A percentile compares a stretch with the other conserved stretches of the same genome.
Conservation (phyloP, 2,329 filamentous ascomycete species). For the Pyrenophora tritici-repentis region DNA sequence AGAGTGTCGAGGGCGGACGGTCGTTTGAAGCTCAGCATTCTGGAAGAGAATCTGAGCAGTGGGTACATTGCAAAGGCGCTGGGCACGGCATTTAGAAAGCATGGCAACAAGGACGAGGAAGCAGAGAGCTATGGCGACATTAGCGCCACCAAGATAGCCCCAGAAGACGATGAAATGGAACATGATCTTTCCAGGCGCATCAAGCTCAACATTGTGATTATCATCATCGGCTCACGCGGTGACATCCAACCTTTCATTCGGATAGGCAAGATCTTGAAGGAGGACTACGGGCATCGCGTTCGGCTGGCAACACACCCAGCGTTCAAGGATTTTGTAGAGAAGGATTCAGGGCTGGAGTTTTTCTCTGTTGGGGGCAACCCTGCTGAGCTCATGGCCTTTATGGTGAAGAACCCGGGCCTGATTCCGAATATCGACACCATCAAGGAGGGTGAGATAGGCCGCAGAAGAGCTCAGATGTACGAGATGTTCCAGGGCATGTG, state of each 20-base stretch:
- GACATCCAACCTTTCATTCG: conserved; percentile 82
- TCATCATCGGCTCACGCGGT: conserved; percentile 80
- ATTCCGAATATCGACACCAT: conserved; percentile 76
- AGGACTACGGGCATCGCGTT: conserved; percentile 74
- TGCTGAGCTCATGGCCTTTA: conserved; percentile 82
- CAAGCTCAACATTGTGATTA: conserved; percentile 76
- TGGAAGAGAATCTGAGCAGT: conserved; percentile 68
- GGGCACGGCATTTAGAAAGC: conserved; percentile 65
- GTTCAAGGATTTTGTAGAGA: conserved; percentile 75
- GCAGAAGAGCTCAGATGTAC: conserved; percentile 70
- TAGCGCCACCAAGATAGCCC: conserved; percentile 30
- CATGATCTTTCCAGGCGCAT: conserved; percentile 47
- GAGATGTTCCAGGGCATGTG: conserved; percentile 86
- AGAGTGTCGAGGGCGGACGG: conserved; percentile 71
- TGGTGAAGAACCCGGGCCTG: conserved; percentile 82
- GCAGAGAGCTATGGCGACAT: conserved; percentile 22
- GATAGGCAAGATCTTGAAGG: conserved; percentile 72
- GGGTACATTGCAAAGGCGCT: conserved; percentile 77
- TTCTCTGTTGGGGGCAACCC: conserved; percentile 81
- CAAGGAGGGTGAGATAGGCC: conserved; percentile 72
- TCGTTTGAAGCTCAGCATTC: conserved; percentile 70
- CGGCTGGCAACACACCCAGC: conserved; percentile 78
- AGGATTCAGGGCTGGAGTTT: conserved; percentile 75
- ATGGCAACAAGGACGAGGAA: conserved; percentile 51
- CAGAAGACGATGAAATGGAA: conserved; percentile 44